These are phyloP conservation scores for Globisporangium radiosum DNA, from an alignment of 352 stramenopile species.

Conservation along the genomic window DNA sequence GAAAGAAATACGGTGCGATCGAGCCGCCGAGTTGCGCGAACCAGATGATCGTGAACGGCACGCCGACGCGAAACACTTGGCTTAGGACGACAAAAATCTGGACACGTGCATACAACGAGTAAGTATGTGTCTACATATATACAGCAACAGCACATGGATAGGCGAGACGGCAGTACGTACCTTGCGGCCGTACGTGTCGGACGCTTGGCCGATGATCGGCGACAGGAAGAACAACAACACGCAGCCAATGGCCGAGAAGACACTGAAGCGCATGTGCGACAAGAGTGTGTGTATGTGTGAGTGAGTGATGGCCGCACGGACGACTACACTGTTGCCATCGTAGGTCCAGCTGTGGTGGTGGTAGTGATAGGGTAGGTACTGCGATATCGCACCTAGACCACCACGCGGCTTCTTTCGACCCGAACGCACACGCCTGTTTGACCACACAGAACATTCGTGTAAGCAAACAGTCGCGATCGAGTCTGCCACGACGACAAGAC, in stretches of 20 bases:
- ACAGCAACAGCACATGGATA: neutral
- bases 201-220: conserved; percentile 64
- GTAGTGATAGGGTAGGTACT: neutral
- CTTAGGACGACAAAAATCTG: conserved; percentile 69
- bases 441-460: too few relatives aligned
- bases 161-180: conserved; percentile 14
- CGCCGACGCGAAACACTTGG: conserved; percentile 48
- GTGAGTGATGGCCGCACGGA: neutral
- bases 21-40: conserved; percentile 47
- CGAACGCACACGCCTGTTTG: conserved; percentile 41
- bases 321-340: too few relatives aligned
- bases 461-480: too few relatives aligned
- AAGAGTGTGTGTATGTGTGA: neutral
- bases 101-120: neutral
- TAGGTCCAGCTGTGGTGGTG: too few relatives aligned
- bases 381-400: conserved; percentile 40
- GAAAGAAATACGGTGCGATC: conserved; percentile 55
- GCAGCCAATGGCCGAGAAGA: conserved; percentile 59
- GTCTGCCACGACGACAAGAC: too few relatives aligned
- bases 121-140: neutral
- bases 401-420: conserved; percentile 65
- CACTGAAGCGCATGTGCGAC: conserved; percentile 16
- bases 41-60: conserved; percentile 65
- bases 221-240: conserved; percentile 61
- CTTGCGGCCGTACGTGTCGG: conserved; percentile 72